These are phyloP conservation scores for Colletotrichum sansevieriae DNA, from an alignment of 2,329 filamentous ascomycete genomes.

Conservation along the genomic window DNA sequence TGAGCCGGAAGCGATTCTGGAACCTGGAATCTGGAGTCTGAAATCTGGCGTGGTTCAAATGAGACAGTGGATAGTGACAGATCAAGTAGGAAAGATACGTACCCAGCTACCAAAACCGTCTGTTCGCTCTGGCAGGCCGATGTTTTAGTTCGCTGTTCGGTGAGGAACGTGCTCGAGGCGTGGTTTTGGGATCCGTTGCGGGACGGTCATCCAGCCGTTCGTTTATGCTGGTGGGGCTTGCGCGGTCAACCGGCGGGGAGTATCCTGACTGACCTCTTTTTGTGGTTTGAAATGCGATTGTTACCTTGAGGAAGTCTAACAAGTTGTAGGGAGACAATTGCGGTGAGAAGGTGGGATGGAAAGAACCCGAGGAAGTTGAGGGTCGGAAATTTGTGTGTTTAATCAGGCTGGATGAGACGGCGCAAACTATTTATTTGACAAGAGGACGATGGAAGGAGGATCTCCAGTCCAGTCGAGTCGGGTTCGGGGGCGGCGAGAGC, in stretches of 20 bases:
- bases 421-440: conserved; percentile 37
- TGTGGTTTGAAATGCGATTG: conserved; percentile 3
- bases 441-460: neutral
- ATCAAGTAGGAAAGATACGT: conserved; percentile 11
- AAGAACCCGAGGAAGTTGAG: neutral
- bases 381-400: conserved; percentile 16
- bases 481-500: conserved; percentile 16
- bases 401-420: conserved; percentile 37
- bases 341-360: neutral
- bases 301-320: neutral
- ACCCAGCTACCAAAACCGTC: neutral
- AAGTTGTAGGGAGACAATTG: too few species aligned
- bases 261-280: neutral
- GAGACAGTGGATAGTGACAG: conserved; percentile 3
- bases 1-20: conserved; percentile 1
- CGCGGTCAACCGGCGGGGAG: neutral
- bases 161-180: conserved; percentile 35
- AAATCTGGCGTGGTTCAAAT: conserved; percentile 12
- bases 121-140: neutral
- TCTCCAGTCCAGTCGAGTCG: neutral
- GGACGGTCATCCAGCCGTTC: conserved; percentile 29
- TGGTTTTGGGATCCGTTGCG: conserved; percentile 36
- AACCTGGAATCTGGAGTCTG: too few species aligned
- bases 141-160: conserved; percentile 27
- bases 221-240: conserved; percentile 28